Evolutionary conservation across 257 asterid species (phyloP).

Genomic region (Dorcoceras hygrometricum): DNA sequence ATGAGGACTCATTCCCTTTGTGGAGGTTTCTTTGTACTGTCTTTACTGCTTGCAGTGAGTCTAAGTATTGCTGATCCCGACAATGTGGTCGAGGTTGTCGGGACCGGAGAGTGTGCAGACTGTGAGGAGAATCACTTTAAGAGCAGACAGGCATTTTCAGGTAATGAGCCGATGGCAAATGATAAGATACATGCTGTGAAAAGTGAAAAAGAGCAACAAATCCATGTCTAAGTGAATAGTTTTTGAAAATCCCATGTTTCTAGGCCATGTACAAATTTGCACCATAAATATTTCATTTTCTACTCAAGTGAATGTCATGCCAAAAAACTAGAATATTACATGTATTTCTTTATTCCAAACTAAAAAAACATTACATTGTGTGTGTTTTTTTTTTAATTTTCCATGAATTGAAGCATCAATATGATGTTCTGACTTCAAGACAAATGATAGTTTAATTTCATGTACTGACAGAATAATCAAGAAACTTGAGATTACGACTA

Average conservation of each 20-base stretch:
- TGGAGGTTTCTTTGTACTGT: conserved; percentile 33
- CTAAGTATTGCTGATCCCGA: conserved; percentile 40
- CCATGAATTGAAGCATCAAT: too few relatives aligned
- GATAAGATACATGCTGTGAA: neutral
- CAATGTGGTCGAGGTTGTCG: conserved; percentile 46
- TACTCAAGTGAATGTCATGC: too few relatives aligned
- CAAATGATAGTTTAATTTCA: too few relatives aligned
- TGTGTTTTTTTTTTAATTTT: too few relatives aligned
- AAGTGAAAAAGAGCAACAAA: neutral
- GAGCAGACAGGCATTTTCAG: conserved; percentile 42
- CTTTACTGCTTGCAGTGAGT: conserved; percentile 28
- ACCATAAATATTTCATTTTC: too few relatives aligned
- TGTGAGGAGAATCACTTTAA: conserved; percentile 40
- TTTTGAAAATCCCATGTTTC: too few relatives aligned
- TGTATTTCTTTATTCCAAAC: too few relatives aligned
- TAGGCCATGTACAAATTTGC: too few relatives aligned
- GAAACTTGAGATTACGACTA: neutral
- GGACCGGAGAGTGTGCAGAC: conserved; percentile 53
- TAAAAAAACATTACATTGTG: too few relatives aligned
- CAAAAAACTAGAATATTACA: neutral
- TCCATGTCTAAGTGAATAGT: too few relatives aligned
- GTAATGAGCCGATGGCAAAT: conserved; percentile 24
- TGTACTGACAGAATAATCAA: neutral
- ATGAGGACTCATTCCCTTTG: conserved; percentile 53
- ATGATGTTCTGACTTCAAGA: too few relatives aligned